phyloP scores from a whole-genome alignment of 2,329 filamentous ascomycete species.

The Cordyceps javanica region DNA sequence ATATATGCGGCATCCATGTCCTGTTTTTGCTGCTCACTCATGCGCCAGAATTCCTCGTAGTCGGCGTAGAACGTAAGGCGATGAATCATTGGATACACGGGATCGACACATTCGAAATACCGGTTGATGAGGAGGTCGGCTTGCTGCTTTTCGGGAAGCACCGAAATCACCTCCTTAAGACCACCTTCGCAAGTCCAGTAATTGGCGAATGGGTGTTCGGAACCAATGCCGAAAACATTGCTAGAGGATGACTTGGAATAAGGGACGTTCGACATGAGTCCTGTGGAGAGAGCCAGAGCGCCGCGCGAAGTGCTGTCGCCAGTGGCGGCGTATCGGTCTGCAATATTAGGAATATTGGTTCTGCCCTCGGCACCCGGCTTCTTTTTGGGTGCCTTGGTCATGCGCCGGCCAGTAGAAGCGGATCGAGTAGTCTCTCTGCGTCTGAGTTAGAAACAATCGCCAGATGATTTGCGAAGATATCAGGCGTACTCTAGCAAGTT shows the following conservation, averaged over 20 bases:
- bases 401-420: constrained; percentile 45
- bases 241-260: constrained; percentile 65
- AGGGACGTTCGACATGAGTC: constrained; percentile 65
- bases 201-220: constrained; percentile 74
- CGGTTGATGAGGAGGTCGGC: constrained; percentile 61
- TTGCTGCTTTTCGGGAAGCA: constrained; percentile 69
- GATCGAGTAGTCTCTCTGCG: constrained; percentile 52
- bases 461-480: not conserved
- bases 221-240: constrained; percentile 75
- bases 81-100: constrained; percentile 76
- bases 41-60: constrained; percentile 71
- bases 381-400: constrained; percentile 53
- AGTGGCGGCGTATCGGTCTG: constrained; percentile 44
- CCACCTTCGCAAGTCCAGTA: constrained; percentile 80
- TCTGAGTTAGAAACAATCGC: constrained; percentile 10
- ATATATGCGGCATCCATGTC: constrained; percentile 62
- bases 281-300: constrained; percentile 50
- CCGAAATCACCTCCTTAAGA: constrained; percentile 66
- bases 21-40: constrained; percentile 51
- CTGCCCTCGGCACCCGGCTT: constrained; percentile 34
- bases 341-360: constrained; percentile 46
- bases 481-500: constrained; percentile 65
- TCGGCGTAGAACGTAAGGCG: constrained; percentile 69
- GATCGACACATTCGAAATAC: constrained; percentile 68
- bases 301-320: constrained; percentile 40